Evolutionary conservation across 306 rosid genomes (phyloP), one percentile per base, ranked within the genome.

Genomic region (Acacia crassicarpa): DNA sequence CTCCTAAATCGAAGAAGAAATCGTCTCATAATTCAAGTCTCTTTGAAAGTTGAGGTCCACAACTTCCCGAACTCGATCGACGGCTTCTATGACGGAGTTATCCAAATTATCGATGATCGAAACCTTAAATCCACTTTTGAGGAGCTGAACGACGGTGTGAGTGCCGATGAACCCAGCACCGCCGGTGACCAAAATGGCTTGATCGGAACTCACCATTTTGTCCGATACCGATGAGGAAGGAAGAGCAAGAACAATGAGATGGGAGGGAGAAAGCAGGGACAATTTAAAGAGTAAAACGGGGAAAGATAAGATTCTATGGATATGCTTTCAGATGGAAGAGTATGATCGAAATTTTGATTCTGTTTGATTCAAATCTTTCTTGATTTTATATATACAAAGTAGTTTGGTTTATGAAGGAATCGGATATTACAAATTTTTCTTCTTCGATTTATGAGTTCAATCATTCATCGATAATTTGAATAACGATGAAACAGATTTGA

Each of bases 71-170:
- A 93, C 97, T 8, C 98, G 81, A 81, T 90, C 84, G 0, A 95
- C 97, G 1, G 96, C 98, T 83, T 92, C 91, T 72, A 80, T 67
- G 3, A 78, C 86, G 0, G 99, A 93, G 41, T 95, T 95, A 20
- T 95, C 93, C 17, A 95, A 87, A 75, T 95, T 95, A 56, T 95
- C 98, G 16, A 93, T 83, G 12, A 93, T 79, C 0, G 88, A 80
- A 38, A 95, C 97, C 45, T 56, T 61, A 77, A 88, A 95, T 0
- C 96, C 97, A 20, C 72, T 92, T 1, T 87, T 78, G 41, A 95
- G 98, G 15, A 95, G 98, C 88, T 93, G 98, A 80, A 93, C 90
- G 23, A 84, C 97, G 12, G 99, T 95, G 90, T 95, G 99, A 74
- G 88, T 89, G 48, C 97, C 98, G 13, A 95, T 92, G 85, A 93